Base-by-base conservation (phyloP, 176 grass and related monocot genomes). In the Pharus latifolius region DNA sequence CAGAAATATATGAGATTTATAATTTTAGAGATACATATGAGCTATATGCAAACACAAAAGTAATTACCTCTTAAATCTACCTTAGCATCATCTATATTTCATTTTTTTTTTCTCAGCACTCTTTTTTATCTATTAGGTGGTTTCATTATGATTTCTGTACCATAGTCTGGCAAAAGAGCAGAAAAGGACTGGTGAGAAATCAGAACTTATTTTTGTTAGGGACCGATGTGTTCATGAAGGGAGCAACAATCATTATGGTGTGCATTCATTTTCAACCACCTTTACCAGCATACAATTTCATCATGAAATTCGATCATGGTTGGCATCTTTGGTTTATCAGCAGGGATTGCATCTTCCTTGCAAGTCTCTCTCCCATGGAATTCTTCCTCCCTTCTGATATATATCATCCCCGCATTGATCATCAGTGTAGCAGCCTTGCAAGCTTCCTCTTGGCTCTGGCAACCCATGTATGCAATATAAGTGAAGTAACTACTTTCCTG, bases 201-300 rank as follows among this genome's bases (percentile, higher is more conserved):
- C 30, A 76, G 56, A 65, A 81, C 49, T 80, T 76, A 58, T 71
- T 65, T 86, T 76, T 27, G 65, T 64, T 35, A 80, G 71, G 83
- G 83, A 81, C 83, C 83, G 58, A 50, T 71, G 57, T 16, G 62
- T 23, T 85, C 82, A 69, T 74, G 69, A 72, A 67, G 52, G 33
- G 67, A 34, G 67, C 41, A 41, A 55, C 61, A 68, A 70, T 67
- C 65, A 86, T 86, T 74, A 22, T 29, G 68, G 60, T 29, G 16
- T 18, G 49, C 71, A 86, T 86, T 80, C 83, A 86, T 76, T 65
- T 76, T 86, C 71, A 75, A 56, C 70, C 5, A 76, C 72, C 42
- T 81, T 81, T 80, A 65, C 58, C 72, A 71, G 78, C 65, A 81
- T 52, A 58, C 52, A 70, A 71, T 86, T 86, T 60, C 57, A 71